phyloP scores from a whole-genome alignment of 306 rosid genomes.

The Rosa persica region DNA sequence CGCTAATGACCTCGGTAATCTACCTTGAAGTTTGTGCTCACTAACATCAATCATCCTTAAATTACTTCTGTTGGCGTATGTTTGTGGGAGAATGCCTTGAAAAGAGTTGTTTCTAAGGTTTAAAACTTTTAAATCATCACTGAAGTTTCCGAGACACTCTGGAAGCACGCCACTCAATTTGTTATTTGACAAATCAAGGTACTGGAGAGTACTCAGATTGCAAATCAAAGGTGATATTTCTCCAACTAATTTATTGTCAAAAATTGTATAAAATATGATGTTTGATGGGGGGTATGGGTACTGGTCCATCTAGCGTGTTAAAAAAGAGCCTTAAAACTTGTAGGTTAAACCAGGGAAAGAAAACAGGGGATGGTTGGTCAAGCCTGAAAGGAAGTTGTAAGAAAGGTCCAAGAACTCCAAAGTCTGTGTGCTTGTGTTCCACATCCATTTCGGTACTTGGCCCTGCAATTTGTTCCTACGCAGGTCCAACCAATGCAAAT shows the following conservation, averaged over 20 bases:
- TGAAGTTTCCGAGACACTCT: background rate
- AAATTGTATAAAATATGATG: background rate
- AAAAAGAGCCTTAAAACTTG: rapidly evolving
- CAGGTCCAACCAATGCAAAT: background rate
- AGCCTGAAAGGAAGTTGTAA: background rate
- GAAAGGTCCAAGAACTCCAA: background rate
- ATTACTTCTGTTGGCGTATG: background rate
- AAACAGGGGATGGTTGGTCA: background rate
- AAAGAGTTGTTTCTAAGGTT: background rate
- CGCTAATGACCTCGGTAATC: background rate
- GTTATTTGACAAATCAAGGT: background rate
- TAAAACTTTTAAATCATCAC: background rate
- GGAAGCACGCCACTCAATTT: background rate
- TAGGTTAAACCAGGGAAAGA: background rate
- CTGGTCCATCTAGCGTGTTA: background rate
- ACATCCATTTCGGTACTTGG: background rate
- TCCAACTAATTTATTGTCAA: background rate
- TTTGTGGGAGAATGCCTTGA: background rate
- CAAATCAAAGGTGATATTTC: background rate
- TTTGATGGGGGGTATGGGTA: background rate
- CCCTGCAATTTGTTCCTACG: rapidly evolving
- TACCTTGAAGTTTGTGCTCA: background rate
- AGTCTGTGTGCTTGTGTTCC: background rate
- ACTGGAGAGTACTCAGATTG: background rate
- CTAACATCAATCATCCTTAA: background rate